Percentiles rank a stretch among this genome's conserved stretches.
Conservation (phyloP, 2,329 filamentous ascomycete genomes). For the Decorospora gaudefroyi region DNA sequence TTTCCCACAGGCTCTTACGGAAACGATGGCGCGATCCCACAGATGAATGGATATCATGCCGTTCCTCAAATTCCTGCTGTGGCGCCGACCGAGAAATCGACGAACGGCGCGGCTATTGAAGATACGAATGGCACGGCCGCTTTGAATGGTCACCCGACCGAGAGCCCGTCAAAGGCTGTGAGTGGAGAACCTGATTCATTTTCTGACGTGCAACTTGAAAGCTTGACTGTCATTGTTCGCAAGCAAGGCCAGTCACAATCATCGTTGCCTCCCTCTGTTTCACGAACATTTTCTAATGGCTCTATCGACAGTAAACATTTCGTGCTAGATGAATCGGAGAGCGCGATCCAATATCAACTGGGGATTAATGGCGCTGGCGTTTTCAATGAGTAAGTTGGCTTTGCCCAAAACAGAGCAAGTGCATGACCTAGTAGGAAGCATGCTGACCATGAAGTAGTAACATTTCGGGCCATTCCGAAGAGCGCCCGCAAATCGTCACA, state of each 20-base stretch:
- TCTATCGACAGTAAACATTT: conserved; percentile 58
- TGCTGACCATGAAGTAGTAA: conserved; percentile 30
- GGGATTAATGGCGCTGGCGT: conserved; percentile 44
- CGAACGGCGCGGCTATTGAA: conserved; percentile 30
- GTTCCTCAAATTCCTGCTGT: conserved; percentile 20
- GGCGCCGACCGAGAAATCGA: conserved; percentile 17
- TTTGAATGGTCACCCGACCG: conserved; percentile 34
- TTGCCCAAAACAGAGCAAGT: too few relatives aligned
- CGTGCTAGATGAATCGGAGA: conserved; percentile 55
- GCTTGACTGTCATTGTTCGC: conserved; percentile 59
- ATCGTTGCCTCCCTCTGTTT: conserved; percentile 36
- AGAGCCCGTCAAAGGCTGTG: conserved; percentile 40
- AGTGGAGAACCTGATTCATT: conserved; percentile 53
- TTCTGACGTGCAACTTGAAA: conserved; percentile 58
- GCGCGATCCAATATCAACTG: conserved; percentile 45
- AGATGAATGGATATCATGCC: conserved; percentile 38
- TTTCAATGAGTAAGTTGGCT: conserved; percentile 36
- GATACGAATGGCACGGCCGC: conserved; percentile 27
- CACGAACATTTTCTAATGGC: conserved; percentile 60
- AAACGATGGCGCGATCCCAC: conserved; percentile 32
- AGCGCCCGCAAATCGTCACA: conserved; percentile 24
- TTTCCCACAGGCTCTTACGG: conserved; percentile 27
- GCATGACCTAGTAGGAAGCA: too few relatives aligned
- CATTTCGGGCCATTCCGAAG: conserved; percentile 26
- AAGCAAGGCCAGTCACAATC: conserved; percentile 44